Percentiles rank a stretch among this genome's conserved stretches.
Conservation (phyloP, 2,329 filamentous ascomycete species). For the Fusarium acutatum region DNA sequence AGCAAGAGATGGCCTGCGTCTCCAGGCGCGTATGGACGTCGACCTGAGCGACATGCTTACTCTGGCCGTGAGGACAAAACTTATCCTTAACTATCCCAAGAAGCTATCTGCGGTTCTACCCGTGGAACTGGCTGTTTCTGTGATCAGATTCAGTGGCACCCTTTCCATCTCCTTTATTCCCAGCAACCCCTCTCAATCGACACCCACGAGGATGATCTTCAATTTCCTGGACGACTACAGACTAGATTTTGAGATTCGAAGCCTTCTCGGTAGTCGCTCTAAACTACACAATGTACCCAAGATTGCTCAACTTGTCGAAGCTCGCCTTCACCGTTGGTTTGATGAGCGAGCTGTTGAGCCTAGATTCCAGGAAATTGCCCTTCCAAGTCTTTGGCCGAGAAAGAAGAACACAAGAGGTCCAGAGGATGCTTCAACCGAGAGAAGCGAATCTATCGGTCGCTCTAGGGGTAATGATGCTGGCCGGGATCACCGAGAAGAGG, state of each 20-base stretch:
- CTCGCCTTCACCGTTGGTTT: slow-evolving; percentile 84
- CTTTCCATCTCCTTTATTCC: slow-evolving; percentile 94
- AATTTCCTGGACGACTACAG: slow-evolving; percentile 92
- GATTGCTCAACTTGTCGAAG: slow-evolving; percentile 84
- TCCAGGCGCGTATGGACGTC: slow-evolving; percentile 97
- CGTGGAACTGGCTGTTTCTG: slow-evolving; percentile 88
- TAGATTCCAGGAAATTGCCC: slow-evolving; percentile 84
- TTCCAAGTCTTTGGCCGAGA: slow-evolving; percentile 83
- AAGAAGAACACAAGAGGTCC: slow-evolving; percentile 84
- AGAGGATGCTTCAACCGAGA: slow-evolving; percentile 63
- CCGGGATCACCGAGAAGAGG: slow-evolving; percentile 61
- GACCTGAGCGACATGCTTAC: slow-evolving; percentile 97
- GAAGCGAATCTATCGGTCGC: slow-evolving; percentile 59
- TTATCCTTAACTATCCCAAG: slow-evolving; percentile 94
- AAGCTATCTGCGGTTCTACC: slow-evolving; percentile 88
- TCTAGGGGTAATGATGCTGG: slow-evolving; percentile 62
- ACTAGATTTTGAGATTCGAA: slow-evolving; percentile 82
- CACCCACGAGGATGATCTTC: slow-evolving; percentile 88
- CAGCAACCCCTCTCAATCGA: slow-evolving; percentile 66
- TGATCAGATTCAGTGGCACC: slow-evolving; percentile 94
- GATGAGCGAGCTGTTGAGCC: slow-evolving; percentile 88
- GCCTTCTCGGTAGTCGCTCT: slow-evolving; percentile 80
- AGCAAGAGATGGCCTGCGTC: slow-evolving; percentile 71
- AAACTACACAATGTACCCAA: slow-evolving; percentile 87
- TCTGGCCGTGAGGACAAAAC: slow-evolving; percentile 90